Evolutionary conservation across 805 yeast species (phyloP).

Genomic region (Candida argentea): DNA sequence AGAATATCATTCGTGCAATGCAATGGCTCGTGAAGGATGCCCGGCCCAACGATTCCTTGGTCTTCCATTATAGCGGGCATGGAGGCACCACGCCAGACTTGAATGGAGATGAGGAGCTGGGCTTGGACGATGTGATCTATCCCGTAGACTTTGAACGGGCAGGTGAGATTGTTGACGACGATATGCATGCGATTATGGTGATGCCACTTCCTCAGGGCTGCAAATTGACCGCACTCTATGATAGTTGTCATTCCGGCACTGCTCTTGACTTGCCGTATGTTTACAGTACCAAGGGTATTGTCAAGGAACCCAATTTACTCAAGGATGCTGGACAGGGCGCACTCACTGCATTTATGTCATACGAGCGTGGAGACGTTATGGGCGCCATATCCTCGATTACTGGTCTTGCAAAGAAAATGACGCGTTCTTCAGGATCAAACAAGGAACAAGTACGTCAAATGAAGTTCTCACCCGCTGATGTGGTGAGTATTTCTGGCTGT

Average conservation of each 20-base stretch:
- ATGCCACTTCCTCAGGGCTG: slow-evolving; percentile 26
- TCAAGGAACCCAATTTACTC: slow-evolving; percentile 27
- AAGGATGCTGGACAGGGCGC: slow-evolving; percentile 30
- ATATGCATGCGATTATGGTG: slow-evolving; percentile 31
- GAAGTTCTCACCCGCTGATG: slow-evolving; percentile 30
- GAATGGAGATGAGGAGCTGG: slow-evolving; percentile 30
- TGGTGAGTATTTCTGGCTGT: slow-evolving; percentile 26
- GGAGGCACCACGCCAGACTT: slow-evolving; percentile 27
- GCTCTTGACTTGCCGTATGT: slow-evolving; percentile 31
- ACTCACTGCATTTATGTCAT: slow-evolving; percentile 19
- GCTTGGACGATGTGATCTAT: slow-evolving; percentile 26
- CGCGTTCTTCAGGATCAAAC: slow-evolving; percentile 9
- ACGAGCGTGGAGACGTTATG: slow-evolving; percentile 24
- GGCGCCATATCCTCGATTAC: slow-evolving; percentile 29
- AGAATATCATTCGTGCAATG: slow-evolving; percentile 29
- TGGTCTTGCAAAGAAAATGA: slow-evolving; percentile 24
- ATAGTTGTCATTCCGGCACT: slow-evolving; percentile 32
- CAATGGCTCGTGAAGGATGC: slow-evolving; percentile 30
- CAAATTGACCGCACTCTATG: slow-evolving; percentile 27
- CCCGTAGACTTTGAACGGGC: slow-evolving; percentile 24
- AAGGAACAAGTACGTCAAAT: slow-evolving; percentile 16
- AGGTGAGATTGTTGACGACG: slow-evolving; percentile 28
- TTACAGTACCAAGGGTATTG: slow-evolving; percentile 29
- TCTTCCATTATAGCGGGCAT: slow-evolving; percentile 31
- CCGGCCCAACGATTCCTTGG: slow-evolving; percentile 27